Base-by-base conservation (phyloP, 768 basidiomycete species). In the Butyriboletus loyo region DNA sequence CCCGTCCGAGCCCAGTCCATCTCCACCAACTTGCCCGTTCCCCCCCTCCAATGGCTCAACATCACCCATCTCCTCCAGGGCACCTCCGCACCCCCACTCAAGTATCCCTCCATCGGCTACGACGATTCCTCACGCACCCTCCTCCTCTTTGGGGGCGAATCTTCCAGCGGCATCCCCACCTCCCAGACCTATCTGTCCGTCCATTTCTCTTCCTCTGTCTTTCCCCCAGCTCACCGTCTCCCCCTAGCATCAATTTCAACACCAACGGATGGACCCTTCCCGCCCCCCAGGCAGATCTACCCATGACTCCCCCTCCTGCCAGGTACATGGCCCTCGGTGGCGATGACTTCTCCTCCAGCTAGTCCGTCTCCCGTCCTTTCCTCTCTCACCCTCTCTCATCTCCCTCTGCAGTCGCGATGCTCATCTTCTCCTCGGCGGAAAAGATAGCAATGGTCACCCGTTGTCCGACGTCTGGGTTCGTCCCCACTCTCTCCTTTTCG, bases 131-230 rank as follows among this genome's bases (percentile, higher is more conserved):
- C 79, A 59, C 79, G 82, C 46, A 78, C 77, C 10, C 68, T 91
- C 48, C 72, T 91, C 58, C 76, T 91, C 47, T 91, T 89, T 62
- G 89, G 89, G 46, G 89, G 89, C 42, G 78, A 88, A 69, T 86
- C 87, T 5, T 73, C 80, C 50, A 79, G 78, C 54, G 84, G 85
- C 11, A 75, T 86, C 27, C 74, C 77, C 42, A 83, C 82, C 64
- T 78, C 78, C 1, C 75, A 81, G 56, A 90, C 88, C 1, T 87
- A 81, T 63, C 73, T 89, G 88, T 89, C 56, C 49, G 85, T 65
- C 17, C 41, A 32, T 51, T 27, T 38, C 35, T 25, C 19, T 45
- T 34, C 15, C 22, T 36, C 36, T 6, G 24, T 13, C 41, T 24
- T 50, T 36, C 19, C 43, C 21, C 21, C 35, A 7, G 15, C 56